These are phyloP conservation scores for Mycena galopus DNA, from an alignment of 768 basidiomycete species.

Conservation along the genomic window DNA sequence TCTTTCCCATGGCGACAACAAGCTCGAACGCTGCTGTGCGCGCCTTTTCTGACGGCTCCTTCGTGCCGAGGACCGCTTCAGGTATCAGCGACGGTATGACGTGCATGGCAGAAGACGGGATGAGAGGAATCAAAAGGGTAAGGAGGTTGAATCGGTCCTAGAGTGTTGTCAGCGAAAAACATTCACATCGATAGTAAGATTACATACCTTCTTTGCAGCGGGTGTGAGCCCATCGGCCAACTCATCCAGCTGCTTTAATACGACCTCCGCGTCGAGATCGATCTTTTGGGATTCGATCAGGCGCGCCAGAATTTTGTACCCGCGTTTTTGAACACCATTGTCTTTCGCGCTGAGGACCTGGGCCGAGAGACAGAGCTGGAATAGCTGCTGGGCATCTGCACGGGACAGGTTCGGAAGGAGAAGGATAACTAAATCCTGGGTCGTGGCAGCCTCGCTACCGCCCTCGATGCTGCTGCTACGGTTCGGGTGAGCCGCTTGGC, in stretches of 20 bases:
- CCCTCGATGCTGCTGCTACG: conserved; percentile 51
- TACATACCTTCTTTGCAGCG: conserved; percentile 86
- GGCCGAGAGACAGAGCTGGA: conserved; percentile 74
- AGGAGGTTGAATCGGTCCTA: conserved; percentile 90
- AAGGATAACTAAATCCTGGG: conserved; percentile 88
- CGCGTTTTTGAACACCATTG: conserved; percentile 94
- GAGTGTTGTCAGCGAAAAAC: conserved; percentile 26
- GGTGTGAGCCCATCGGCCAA: conserved; percentile 74
- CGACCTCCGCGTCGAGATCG: conserved; percentile 63
- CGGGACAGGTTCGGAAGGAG: conserved; percentile 81
- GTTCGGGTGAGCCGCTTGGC: conserved; percentile 44
- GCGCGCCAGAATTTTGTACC: conserved; percentile 88
- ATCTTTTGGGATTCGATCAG: conserved; percentile 76
- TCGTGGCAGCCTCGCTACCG: conserved; percentile 69
- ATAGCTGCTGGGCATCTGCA: conserved; percentile 72
- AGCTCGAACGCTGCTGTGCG: conserved; percentile 91
- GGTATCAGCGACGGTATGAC: conserved; percentile 91
- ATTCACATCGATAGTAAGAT: not conserved
- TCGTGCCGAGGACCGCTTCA: conserved; percentile 94
- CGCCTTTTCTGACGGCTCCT: conserved; percentile 96
- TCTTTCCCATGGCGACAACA: conserved; percentile 90
- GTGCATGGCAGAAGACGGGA: conserved; percentile 82
- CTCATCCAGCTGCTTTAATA: conserved; percentile 76
- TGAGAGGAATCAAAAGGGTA: conserved; percentile 71
- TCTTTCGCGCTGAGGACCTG: conserved; percentile 83